These are phyloP conservation scores for Suillus variegatus DNA, from an alignment of 768 basidiomycete genomes.

Conservation along the genomic window DNA sequence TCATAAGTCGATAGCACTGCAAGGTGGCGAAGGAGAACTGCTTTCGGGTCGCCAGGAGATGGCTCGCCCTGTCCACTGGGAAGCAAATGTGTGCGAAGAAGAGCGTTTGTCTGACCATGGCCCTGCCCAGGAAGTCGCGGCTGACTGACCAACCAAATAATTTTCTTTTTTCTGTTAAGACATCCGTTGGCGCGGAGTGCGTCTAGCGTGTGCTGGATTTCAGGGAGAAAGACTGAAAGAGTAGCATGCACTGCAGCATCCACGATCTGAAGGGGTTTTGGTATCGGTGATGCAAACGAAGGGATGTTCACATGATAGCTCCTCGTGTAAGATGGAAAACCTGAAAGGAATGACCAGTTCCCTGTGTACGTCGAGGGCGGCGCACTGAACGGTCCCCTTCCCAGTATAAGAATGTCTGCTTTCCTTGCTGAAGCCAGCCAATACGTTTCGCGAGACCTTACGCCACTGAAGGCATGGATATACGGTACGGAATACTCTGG, in stretches of 20 bases:
- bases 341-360: slow-evolving; percentile 44
- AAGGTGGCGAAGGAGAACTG: not conserved
- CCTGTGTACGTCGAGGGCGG: slow-evolving; percentile 49
- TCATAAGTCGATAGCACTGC: not conserved
- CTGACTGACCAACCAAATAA: slow-evolving; percentile 25
- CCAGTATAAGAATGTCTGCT: slow-evolving; percentile 48
- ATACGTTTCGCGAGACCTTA: slow-evolving; percentile 44
- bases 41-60: not conserved
- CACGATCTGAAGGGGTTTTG: slow-evolving; percentile 33
- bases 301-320: not conserved
- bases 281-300: not conserved
- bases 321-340: slow-evolving; percentile 25
- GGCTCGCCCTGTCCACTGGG: not conserved
- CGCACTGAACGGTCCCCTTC: slow-evolving; percentile 50
- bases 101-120: slow-evolving; percentile 6
- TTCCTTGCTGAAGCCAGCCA: slow-evolving; percentile 51
- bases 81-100: slow-evolving; percentile 6
- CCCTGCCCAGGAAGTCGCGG: slow-evolving; percentile 24
- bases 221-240: slow-evolving; percentile 44
- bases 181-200: slow-evolving; percentile 25
- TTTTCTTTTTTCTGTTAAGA: slow-evolving; percentile 15
- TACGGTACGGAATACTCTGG: slow-evolving; percentile 39
- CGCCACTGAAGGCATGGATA: slow-evolving; percentile 41
- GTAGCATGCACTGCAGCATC: slow-evolving; percentile 51
- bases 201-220: slow-evolving; percentile 37